These are phyloP conservation scores for Chytriomyces hyalinus DNA, from an alignment of 192 early-diverging fungal genomes.

Conservation along the genomic window DNA sequence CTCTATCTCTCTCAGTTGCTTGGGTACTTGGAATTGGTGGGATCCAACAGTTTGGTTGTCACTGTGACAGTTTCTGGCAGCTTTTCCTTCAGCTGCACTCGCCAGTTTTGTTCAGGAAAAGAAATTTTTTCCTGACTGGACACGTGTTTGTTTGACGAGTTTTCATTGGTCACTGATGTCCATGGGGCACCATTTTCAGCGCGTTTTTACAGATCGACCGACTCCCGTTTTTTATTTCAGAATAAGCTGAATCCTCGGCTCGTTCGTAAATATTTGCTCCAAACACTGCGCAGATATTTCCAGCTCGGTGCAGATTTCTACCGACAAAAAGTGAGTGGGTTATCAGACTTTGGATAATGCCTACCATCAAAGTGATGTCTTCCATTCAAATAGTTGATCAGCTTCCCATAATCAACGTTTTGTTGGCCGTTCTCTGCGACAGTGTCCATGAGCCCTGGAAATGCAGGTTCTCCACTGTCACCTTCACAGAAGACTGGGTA, in stretches of 20 bases:
- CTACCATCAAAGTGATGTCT: conserved; percentile 31
- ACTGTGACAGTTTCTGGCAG: no score
- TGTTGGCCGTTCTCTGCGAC: not conserved
- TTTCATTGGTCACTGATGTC: not conserved
- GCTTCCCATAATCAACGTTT: conserved; percentile 7
- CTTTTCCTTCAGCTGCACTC: no score
- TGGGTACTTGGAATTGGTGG: no score
- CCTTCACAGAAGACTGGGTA: conserved; percentile 67
- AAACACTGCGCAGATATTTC: conserved; percentile 8
- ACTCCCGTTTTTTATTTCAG: conserved; percentile 2
- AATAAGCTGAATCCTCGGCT: conserved; percentile 17
- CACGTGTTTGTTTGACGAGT: no score
- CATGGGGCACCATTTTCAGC: not conserved
- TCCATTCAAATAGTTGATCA: conserved; percentile 11
- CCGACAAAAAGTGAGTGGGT: not conserved
- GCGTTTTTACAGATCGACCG: not conserved
- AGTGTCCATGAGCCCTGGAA: not conserved
- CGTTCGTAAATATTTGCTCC: conserved; percentile 24
- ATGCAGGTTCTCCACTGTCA: not conserved
- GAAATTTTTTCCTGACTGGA: no score
- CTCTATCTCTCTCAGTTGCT: no score
- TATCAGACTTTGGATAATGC: not conserved
- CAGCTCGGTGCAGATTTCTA: conserved; percentile 41
- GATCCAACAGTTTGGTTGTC: no score
- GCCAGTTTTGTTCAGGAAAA: no score